Percentiles rank a stretch among this genome's conserved stretches.
phyloP scores from a whole-genome alignment of 768 basidiomycete genomes.

The Phlegmacium glaucopus region DNA sequence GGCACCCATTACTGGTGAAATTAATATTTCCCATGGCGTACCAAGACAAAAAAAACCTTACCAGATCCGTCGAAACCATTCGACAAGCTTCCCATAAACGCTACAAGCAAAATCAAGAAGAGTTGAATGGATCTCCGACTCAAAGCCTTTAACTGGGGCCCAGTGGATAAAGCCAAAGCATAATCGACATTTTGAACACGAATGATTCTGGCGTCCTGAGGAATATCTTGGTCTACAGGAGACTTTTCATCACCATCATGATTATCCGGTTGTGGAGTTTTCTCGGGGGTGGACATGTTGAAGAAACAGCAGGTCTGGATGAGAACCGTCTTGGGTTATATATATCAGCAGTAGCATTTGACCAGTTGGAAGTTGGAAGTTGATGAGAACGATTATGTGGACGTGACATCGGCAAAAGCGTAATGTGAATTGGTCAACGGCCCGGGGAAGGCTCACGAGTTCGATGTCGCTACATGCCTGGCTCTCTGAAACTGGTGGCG shows the following conservation, averaged over 20 bases:
- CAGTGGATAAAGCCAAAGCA: slow-evolving; percentile 41
- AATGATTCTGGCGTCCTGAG: slow-evolving; percentile 20
- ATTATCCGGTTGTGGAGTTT: too few relatives aligned
- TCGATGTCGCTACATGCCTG: slow-evolving; percentile 40
- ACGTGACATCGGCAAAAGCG: too few relatives aligned
- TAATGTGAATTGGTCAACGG: too few relatives aligned
- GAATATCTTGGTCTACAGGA: slow-evolving; percentile 1
- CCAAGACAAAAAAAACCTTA: slow-evolving; percentile 13
- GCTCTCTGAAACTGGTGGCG: slow-evolving; percentile 46
- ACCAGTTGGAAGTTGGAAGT: too few relatives aligned
- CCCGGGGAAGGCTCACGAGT: too few relatives aligned
- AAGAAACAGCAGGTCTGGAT: too few relatives aligned
- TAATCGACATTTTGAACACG: slow-evolving; percentile 37
- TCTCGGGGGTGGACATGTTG: slow-evolving; percentile 16
- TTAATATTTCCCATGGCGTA: neutral
- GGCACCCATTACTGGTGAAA: slow-evolving; percentile 39
- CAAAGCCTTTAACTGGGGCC: slow-evolving; percentile 37
- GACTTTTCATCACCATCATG: too few relatives aligned
- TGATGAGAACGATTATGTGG: too few relatives aligned
- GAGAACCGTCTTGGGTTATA: too few relatives aligned
- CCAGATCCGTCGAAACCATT: slow-evolving; percentile 48
- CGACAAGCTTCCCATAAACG: slow-evolving; percentile 43
- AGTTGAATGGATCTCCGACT: slow-evolving; percentile 38
- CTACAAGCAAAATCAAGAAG: slow-evolving; percentile 37
- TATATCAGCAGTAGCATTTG: too few relatives aligned